Percentiles rank a stretch among this genome's conserved stretches.
Evolutionary conservation across 805 yeast genomes (phyloP).

Genomic region (Saccharomycopsis olivae): DNA sequence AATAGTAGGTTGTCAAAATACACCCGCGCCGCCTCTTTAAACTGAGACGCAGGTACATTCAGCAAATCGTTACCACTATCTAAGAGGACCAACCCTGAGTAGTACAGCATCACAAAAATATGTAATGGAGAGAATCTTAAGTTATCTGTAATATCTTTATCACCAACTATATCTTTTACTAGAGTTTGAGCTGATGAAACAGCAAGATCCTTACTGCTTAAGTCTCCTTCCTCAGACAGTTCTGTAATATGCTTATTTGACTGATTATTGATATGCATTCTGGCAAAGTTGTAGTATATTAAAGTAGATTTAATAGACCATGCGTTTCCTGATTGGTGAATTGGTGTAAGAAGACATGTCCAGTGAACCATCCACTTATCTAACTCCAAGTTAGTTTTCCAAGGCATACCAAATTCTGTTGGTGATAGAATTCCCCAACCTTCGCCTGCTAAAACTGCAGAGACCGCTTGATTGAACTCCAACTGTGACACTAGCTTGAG

Average conservation of each 20-base stretch:
- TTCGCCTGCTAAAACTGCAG: slow-evolving; percentile 43
- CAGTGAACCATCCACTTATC: slow-evolving; percentile 77
- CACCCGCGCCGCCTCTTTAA: too few species aligned
- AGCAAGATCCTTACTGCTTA: slow-evolving; percentile 33
- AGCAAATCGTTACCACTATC: slow-evolving; percentile 34
- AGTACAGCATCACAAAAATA: slow-evolving; percentile 60
- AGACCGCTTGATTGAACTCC: slow-evolving; percentile 57
- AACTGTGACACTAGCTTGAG: slow-evolving; percentile 57
- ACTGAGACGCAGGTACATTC: too few species aligned
- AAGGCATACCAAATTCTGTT: slow-evolving; percentile 54
- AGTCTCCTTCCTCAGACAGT: background rate
- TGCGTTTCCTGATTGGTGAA: slow-evolving; percentile 33
- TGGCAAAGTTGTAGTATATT: slow-evolving; percentile 64
- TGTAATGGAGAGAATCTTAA: slow-evolving; percentile 62
- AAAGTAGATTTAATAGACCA: slow-evolving; percentile 67
- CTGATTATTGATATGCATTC: slow-evolving; percentile 56
- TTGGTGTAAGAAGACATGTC: slow-evolving; percentile 59
- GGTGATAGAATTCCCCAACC: slow-evolving; percentile 56
- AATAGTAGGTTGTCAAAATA: slow-evolving; percentile 29
- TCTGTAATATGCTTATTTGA: background rate
- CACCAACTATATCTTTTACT: slow-evolving; percentile 45
- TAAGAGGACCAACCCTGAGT: slow-evolving; percentile 47
- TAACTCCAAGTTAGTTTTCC: slow-evolving; percentile 52
- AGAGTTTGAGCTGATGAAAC: slow-evolving; percentile 54
- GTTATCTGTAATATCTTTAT: slow-evolving; percentile 44